Conservation (phyloP, 1,284 basidiomycete species). For the Athelia psychrophila region DNA sequence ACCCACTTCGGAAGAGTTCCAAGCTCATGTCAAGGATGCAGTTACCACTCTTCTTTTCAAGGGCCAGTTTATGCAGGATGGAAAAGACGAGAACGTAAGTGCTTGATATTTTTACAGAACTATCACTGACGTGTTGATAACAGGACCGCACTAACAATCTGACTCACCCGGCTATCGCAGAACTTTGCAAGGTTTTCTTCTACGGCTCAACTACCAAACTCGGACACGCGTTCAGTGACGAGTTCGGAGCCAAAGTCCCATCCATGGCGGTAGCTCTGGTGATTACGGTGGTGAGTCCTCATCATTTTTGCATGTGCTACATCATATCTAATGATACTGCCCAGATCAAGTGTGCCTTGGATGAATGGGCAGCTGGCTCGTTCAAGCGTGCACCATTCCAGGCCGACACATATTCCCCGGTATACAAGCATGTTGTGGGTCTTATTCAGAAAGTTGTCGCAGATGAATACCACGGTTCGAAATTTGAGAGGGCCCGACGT, state of each 20-base stretch:
- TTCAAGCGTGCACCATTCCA: background rate
- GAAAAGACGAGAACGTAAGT: background rate
- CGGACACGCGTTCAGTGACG: background rate
- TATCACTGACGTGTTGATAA: too few relatives aligned
- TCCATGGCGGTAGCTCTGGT: background rate
- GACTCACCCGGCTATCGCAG: background rate
- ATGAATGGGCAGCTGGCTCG: background rate
- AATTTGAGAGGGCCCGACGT: background rate
- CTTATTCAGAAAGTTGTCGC: background rate
- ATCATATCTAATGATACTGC: background rate
- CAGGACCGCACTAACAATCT: background rate
- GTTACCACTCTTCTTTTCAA: background rate
- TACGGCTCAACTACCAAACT: background rate
- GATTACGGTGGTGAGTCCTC: background rate
- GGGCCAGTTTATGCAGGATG: background rate
- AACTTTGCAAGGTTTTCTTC: background rate
- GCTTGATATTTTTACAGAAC: too few relatives aligned
- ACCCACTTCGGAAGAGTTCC: background rate
- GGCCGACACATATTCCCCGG: background rate
- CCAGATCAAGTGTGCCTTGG: background rate
- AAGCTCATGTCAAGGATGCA: background rate
- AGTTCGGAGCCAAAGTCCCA: background rate
- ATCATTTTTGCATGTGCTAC: background rate
- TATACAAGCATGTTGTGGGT: background rate
- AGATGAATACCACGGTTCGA: background rate